phyloP scores from a whole-genome alignment of 2,329 filamentous ascomycete genomes.

The Fusarium kyushuense region DNA sequence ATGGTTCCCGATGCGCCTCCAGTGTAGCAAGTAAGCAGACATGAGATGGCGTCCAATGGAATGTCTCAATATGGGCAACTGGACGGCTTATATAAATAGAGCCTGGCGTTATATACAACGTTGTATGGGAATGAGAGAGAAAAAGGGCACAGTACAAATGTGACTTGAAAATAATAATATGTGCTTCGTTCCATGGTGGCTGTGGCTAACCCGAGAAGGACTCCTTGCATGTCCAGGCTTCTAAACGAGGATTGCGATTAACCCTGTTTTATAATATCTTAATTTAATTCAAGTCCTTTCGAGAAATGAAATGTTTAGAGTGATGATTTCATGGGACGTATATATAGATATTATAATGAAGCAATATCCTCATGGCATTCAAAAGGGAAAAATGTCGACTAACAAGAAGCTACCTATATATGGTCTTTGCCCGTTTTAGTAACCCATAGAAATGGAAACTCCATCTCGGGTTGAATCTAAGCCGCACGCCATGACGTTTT shows the following conservation, averaged over 20 bases:
- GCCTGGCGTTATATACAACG: slow-evolving; percentile 26
- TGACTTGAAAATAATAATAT: background rate
- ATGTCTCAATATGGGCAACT: background rate
- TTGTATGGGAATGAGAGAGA: slow-evolving; percentile 17
- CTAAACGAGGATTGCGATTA: slow-evolving; percentile 2
- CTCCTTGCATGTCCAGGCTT: slow-evolving; percentile 31
- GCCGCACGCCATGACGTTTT: slow-evolving; percentile 44
- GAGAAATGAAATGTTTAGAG: background rate
- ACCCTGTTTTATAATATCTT: background rate
- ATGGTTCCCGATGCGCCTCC: background rate
- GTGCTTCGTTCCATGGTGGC: slow-evolving; percentile 31
- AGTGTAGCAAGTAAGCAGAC: slow-evolving; percentile 3
- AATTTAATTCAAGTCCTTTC: background rate
- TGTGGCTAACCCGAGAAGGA: slow-evolving; percentile 35
- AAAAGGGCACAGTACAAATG: background rate
- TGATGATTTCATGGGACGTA: background rate
- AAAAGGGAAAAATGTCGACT: background rate
- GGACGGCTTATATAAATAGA: slow-evolving; percentile 2
- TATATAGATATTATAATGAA: background rate
- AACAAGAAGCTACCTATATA: background rate
- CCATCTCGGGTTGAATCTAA: slow-evolving; percentile 36
- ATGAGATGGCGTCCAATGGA: slow-evolving; percentile 15
- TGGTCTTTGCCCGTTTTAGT: slow-evolving; percentile 27
- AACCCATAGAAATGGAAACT: slow-evolving; percentile 14
- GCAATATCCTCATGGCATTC: background rate